Base-by-base conservation (phyloP, 2,329 filamentous ascomycete genomes). In the Sporothrix pallida region DNA sequence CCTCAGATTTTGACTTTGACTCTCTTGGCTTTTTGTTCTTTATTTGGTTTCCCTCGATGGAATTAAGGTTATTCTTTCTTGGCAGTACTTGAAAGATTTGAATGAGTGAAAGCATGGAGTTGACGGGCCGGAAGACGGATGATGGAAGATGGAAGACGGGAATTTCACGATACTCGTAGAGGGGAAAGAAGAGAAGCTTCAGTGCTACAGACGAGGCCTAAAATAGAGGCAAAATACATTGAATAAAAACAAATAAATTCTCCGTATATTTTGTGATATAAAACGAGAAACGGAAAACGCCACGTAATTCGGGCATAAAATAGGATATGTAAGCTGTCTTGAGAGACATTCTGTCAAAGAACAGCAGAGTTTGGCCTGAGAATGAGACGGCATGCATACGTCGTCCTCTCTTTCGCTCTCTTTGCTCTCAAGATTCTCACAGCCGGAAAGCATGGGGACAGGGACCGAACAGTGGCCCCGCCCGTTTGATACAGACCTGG, bases 271-370 rank as follows among this genome's bases (percentile, higher is more conserved):
- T 37, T 37, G 31, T 50, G 20, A n/a, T 5, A 26, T 20, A 50
- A 42, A 69, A 69, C 48, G 62, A 46, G 20, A 7, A 20, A 26
- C 17, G 13, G 15, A 20, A n/a, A 17, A 54, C 26, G 67, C 48
- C 48, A 69, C 48, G 48, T 56, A 69, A 69, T 44, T 26, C 9
- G 48, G 42, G 26, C 15, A 54, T 20, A 23, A 20, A 9, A 52
- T n/a, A 13, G 31, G 5, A 52, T 68, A n/a, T 63, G 37, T 63
- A 42, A 37, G 56, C 60, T 63, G 60, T 46, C 37, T 63, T 63
- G 37, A 44, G 31, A 63, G 42, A 15, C 62, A 17, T 46, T 20
- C 62, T 67, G 42, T 23, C 10, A 67, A 42, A 44, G 10, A n/a
- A 23, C 1, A 46, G 6, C 13, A n/a, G 60, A 37, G 23, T 37